phyloP scores from a whole-genome alignment of 2,329 filamentous ascomycete species.

The Xylaria sp. region DNA sequence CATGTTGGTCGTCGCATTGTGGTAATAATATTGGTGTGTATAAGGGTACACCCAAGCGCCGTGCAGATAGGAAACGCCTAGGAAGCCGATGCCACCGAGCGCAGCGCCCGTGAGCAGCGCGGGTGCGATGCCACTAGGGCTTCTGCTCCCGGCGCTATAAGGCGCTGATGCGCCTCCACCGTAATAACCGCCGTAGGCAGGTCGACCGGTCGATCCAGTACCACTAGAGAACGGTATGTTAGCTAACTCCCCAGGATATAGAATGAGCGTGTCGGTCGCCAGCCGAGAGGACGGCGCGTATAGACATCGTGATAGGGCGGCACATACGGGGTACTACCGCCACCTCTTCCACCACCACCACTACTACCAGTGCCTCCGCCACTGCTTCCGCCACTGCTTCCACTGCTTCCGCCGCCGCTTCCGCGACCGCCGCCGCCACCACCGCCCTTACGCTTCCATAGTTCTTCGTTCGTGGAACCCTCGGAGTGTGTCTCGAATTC shows the following conservation, averaged over 20 bases:
- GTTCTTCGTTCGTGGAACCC: conserved; percentile 52
- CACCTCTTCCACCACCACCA: background rate
- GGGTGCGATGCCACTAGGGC: conserved; percentile 62
- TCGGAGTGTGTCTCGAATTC: conserved; percentile 24
- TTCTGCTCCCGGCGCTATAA: conserved; percentile 65
- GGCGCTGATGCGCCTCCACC: conserved; percentile 71
- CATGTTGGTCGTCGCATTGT: conserved; percentile 60
- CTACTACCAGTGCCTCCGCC: conserved; percentile 37
- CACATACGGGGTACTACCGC: conserved; percentile 30
- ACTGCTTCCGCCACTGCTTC: conserved; percentile 21
- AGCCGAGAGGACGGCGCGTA: background rate
- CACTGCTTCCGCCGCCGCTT: conserved; percentile 28
- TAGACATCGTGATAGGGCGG: conserved; percentile 1
- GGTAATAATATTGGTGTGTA: conserved; percentile 56
- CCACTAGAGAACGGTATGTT: conserved; percentile 38
- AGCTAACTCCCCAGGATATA: conserved; percentile 1
- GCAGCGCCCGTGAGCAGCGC: conserved; percentile 59
- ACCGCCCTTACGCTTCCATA: conserved; percentile 70
- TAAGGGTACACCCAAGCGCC: conserved; percentile 66
- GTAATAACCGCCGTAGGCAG: conserved; percentile 73
- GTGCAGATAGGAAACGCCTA: conserved; percentile 67
- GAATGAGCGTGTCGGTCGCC: background rate
- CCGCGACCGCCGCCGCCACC: conserved; percentile 61
- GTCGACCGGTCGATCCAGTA: conserved; percentile 60
- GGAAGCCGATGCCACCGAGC: conserved; percentile 67